Conservation (phyloP, 495 filamentous ascomycete species). For the Bryoglossum gracile region DNA sequence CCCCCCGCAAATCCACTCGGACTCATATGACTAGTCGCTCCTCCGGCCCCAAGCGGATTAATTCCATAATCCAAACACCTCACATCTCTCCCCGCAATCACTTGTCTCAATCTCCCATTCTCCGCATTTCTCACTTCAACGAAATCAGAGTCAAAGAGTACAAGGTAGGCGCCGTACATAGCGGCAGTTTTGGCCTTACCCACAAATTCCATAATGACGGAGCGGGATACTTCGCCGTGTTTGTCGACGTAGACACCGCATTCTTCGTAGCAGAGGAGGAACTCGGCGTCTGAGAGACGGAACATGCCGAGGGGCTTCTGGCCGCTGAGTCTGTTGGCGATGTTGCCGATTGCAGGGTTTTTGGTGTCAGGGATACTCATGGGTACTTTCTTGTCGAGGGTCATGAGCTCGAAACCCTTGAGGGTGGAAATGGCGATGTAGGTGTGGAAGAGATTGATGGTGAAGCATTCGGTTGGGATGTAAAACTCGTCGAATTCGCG, state of each 20-base stretch:
- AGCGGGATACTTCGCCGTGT: conserved; percentile 87
- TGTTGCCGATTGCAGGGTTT: conserved; percentile 65
- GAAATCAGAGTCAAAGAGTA: conserved; percentile 82
- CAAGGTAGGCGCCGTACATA: conserved; percentile 73
- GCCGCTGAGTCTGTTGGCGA: conserved; percentile 69
- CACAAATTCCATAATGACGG: conserved; percentile 95
- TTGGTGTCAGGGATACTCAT: conserved; percentile 84
- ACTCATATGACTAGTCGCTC: conserved; percentile 30
- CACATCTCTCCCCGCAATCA: conserved; percentile 85
- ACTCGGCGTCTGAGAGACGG: conserved; percentile 85
- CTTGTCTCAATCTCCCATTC: conserved; percentile 87
- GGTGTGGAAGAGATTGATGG: conserved; percentile 90
- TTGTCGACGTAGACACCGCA: conserved; percentile 98
- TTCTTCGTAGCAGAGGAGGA: conserved; percentile 88
- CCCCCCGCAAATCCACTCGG: conserved; percentile 1
- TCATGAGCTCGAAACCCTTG: conserved; percentile 92
- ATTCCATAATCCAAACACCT: conserved; percentile 82
- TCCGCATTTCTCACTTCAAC: conserved; percentile 95
- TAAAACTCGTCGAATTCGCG: conserved; percentile 98
- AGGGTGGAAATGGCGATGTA: conserved; percentile 86
- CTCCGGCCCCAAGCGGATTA: conserved; percentile 31
- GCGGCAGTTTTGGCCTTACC: conserved; percentile 70
- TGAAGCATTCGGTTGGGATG: conserved; percentile 91
- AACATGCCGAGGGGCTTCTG: conserved; percentile 93
- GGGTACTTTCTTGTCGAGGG: conserved; percentile 89